phyloP scores from a whole-genome alignment of 2,329 filamentous ascomycete genomes.

The Paecilomyces fulvus region DNA sequence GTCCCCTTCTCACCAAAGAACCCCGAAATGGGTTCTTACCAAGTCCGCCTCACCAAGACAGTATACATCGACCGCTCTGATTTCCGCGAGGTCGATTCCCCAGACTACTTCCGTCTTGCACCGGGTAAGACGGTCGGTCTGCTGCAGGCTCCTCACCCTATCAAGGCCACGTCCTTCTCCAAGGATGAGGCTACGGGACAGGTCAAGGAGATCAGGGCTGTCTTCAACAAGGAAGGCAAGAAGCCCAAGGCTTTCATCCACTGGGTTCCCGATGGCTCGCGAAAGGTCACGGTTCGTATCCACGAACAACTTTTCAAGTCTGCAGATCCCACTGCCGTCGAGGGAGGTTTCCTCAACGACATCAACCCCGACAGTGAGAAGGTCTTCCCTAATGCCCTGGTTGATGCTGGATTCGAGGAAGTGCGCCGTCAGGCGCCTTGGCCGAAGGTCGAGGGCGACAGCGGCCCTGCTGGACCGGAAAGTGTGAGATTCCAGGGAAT shows the following conservation, averaged over 20 bases:
- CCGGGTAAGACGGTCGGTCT: slow-evolving; percentile 68
- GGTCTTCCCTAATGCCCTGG: slow-evolving; percentile 66
- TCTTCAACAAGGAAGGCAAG: slow-evolving; percentile 57
- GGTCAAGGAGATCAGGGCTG: slow-evolving; percentile 58
- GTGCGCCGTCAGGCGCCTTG: slow-evolving; percentile 66
- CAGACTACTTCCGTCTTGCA: slow-evolving; percentile 70
- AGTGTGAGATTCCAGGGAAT: slow-evolving; percentile 85
- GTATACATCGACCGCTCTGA: slow-evolving; percentile 79
- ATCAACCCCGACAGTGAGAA: slow-evolving; percentile 78
- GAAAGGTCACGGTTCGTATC: slow-evolving; percentile 63
- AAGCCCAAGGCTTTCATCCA: slow-evolving; percentile 74
- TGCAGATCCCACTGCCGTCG: slow-evolving; percentile 67
- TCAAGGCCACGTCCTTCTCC: slow-evolving; percentile 59
- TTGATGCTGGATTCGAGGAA: slow-evolving; percentile 77
- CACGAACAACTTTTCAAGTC: slow-evolving; percentile 81
- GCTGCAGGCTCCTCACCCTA: slow-evolving; percentile 60
- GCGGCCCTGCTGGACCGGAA: slow-evolving; percentile 47
- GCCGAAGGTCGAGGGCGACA: slow-evolving; percentile 63
- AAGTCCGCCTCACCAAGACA: slow-evolving; percentile 60
- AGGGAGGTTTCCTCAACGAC: slow-evolving; percentile 74
- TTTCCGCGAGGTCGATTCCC: slow-evolving; percentile 64
- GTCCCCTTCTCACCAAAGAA: slow-evolving; percentile 76
- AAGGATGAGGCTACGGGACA: slow-evolving; percentile 57
- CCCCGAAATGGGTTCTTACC: slow-evolving; percentile 45
- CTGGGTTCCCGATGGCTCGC: slow-evolving; percentile 69